Evolutionary conservation across 140 eudicot genomes (phyloP).

Genomic region (Oenanthe javanica): DNA sequence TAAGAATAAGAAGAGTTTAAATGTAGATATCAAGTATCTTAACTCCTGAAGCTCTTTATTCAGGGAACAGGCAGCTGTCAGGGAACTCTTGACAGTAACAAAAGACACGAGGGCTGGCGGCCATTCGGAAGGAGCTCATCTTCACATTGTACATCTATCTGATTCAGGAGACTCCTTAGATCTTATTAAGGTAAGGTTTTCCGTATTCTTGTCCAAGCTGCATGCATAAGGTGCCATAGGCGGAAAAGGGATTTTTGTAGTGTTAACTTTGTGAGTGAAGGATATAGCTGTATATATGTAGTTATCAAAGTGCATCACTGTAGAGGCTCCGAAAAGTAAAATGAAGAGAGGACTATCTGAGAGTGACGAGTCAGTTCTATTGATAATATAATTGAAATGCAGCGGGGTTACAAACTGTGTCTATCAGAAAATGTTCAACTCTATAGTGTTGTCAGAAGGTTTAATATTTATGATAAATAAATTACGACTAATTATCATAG

Average conservation of each 20-base stretch:
- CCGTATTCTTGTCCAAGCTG: neutral
- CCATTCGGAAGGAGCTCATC: conserved; percentile 88
- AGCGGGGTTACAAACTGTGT: neutral
- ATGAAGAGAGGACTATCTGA: neutral
- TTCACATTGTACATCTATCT: conserved; percentile 93
- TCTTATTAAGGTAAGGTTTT: conserved; percentile 52
- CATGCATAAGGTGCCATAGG: neutral
- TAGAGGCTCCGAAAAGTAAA: neutral
- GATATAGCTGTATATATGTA: neutral
- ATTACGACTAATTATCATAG: neutral
- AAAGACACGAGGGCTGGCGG: conserved; percentile 76
- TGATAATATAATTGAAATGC: neutral
- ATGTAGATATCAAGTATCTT: neutral
- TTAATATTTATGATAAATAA: neutral
- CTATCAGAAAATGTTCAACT: neutral
- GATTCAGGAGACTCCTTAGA: conserved; percentile 74
- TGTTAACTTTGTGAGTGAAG: neutral
- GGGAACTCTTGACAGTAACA: conserved; percentile 65
- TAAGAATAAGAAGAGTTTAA: neutral
- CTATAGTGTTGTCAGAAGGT: neutral
- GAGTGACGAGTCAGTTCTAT: neutral
- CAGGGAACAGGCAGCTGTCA: conserved; percentile 93
- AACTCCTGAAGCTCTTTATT: neutral
- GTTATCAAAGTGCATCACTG: neutral
- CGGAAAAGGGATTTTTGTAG: neutral